Evolutionary conservation across 257 asterid species (phyloP), one percentile per base, ranked within the genome.

Genomic region (Leonotis leonurus): DNA sequence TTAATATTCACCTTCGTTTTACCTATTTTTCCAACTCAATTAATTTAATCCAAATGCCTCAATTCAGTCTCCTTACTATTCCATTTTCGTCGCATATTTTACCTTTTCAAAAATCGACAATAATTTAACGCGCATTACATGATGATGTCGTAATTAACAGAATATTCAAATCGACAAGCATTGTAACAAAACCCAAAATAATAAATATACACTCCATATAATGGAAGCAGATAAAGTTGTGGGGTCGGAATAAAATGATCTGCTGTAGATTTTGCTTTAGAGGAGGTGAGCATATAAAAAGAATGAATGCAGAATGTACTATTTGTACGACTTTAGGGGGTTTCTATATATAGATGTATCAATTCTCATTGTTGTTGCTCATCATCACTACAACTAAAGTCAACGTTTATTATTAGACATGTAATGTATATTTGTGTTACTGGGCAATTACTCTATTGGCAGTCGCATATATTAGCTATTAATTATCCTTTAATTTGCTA

Each of bases 361-460:
- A 44, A 17, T n/a, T n/a, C 30, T 49, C 63, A 54, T 13, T 18
- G 41, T 33, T 55, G 8, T 41, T 49, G 39, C 46, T 55, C 49
- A 16, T 2, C 49, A 43, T 11, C 17, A 0, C 49, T 22, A 22
- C 33, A 50, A n/a, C 11, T 16, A 24, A 46, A 3, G 17, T 7
- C 12, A 39, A 10, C 39, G n/a, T n/a, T 14, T 11, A 1, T 3
- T 33, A 33, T 33, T 33, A 7, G 9, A 8, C 9, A 33, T 30
- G 5, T 30, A 30, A 7, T 78, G 77, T 78, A 43, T 58, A 67
- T 16, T 46, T 58, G 77, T 78, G 68, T 81, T 81, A 56, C 88
- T 5, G 88, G 85, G 88, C 79, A 73, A 74, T 27, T 72, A 72
- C 89, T 79, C 83, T 75, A 72, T 53, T 58, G 85, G 82, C 82